phyloP scores from a whole-genome alignment of 2,329 filamentous ascomycete species.

The Sporothrix mexicana region DNA sequence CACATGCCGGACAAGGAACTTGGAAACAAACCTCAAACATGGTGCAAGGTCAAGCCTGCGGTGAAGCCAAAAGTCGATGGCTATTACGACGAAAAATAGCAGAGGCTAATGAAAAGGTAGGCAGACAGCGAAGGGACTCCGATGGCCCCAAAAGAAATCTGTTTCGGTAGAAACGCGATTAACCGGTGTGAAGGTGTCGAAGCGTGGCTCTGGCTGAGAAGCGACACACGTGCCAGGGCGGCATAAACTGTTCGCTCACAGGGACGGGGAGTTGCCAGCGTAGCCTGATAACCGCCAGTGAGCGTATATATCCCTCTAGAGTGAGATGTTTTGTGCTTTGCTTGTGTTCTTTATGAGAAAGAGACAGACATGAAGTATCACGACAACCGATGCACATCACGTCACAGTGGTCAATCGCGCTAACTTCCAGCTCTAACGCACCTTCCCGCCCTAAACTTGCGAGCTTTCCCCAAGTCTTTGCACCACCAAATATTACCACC shows the following conservation, averaged over 20 bases:
- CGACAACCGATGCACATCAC: background rate
- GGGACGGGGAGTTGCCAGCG: slow-evolving; percentile 1
- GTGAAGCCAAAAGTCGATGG: background rate
- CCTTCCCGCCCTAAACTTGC: slow-evolving; percentile 19
- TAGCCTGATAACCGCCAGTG: slow-evolving; percentile 9
- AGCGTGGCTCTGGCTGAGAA: background rate
- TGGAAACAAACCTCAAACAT: slow-evolving; percentile 37
- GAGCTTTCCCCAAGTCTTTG: slow-evolving; percentile 7
- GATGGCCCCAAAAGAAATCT: background rate
- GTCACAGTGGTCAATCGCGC: background rate
- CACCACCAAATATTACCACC: background rate
- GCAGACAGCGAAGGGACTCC: background rate
- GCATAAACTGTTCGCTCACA: background rate
- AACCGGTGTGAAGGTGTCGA: slow-evolving; percentile 23
- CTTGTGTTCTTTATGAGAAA: background rate
- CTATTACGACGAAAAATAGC: no score
- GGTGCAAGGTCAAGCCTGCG: background rate
- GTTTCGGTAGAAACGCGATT: slow-evolving; percentile 20
- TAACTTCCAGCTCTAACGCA: background rate
- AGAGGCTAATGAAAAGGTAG: no score
- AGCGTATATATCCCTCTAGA: background rate
- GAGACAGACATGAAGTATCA: slow-evolving; percentile 3
- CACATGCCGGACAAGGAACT: background rate
- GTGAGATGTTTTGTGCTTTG: background rate
- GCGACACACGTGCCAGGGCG: background rate